Conservation (phyloP, 2,329 filamentous ascomycete species). For the Cladophialophora psammophila region DNA sequence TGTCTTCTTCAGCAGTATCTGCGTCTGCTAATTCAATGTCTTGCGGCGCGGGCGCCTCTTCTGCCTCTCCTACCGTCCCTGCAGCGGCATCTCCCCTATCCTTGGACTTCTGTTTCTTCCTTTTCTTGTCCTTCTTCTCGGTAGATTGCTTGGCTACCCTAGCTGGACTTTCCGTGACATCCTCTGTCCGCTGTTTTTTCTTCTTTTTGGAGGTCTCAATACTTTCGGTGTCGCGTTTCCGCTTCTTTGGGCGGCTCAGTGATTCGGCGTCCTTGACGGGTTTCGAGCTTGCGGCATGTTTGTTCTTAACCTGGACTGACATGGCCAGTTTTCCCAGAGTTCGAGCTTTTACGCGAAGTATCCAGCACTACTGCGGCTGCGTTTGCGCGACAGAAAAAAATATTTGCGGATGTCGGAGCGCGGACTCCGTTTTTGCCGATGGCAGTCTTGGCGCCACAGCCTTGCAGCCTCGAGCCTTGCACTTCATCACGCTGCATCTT, state of each 20-base stretch:
- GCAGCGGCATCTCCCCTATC: conserved; percentile 21
- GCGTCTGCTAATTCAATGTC: conserved; percentile 30
- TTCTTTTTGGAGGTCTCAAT: conserved; percentile 35
- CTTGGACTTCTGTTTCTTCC: conserved; percentile 27
- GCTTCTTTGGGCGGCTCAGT: conserved; percentile 32
- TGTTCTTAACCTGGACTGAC: conserved; percentile 24
- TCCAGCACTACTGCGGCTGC: background rate
- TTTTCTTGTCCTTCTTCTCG: conserved; percentile 30
- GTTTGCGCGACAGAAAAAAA: conserved; percentile 4
- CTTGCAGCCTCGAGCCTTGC: background rate
- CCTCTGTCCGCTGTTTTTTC: conserved; percentile 30
- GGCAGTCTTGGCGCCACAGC: background rate
- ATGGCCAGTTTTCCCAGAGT: conserved; percentile 3
- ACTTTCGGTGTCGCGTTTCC: conserved; percentile 35
- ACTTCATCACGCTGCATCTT: background rate
- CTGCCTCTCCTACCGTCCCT: background rate
- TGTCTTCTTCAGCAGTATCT: conserved; percentile 11
- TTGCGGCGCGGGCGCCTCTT: conserved; percentile 25
- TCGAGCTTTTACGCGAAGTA: background rate
- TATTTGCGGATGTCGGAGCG: background rate
- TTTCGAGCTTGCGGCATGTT: conserved; percentile 11
- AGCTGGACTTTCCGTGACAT: background rate
- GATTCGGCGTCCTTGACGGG: conserved; percentile 1
- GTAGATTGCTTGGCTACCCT: background rate
- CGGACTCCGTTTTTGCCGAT: conserved; percentile 4